These are phyloP conservation scores for Dendrocalamus sinicus DNA, from an alignment of 176 grass and related monocot species.

Conservation along the genomic window DNA sequence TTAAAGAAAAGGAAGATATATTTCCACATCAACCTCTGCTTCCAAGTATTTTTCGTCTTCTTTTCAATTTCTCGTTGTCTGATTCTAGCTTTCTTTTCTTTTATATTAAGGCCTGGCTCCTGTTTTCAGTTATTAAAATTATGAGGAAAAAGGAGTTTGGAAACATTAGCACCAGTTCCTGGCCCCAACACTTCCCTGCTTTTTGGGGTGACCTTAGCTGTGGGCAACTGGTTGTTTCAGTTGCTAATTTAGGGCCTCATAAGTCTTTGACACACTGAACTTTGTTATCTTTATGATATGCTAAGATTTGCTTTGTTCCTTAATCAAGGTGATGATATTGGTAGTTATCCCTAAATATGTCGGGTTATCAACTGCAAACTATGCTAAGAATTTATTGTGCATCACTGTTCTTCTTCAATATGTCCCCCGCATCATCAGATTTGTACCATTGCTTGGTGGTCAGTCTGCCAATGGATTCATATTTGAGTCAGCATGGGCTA, in stretches of 20 bases:
- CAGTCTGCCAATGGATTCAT: constrained; percentile 92
- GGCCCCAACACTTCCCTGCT: not conserved
- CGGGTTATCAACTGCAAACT: constrained; percentile 80
- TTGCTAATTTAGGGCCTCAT: not conserved
- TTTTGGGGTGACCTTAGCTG: not conserved
- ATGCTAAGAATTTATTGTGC: constrained; percentile 92
- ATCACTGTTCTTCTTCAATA: constrained; percentile 93
- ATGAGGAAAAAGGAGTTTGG: not conserved
- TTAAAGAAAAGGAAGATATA: not conserved
- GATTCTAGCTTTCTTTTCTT: not conserved
- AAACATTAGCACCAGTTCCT: not conserved
- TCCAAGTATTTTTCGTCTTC: not conserved
- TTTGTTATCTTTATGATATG: not conserved
- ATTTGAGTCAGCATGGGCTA: constrained; percentile 96
- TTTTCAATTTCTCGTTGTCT: not conserved
- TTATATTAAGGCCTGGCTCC: not conserved
- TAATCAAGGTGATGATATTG: constrained; percentile 92
- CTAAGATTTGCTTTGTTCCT: constrained; percentile 41
- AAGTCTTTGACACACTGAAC: not conserved
- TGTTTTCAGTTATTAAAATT: not conserved
- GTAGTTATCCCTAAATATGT: constrained; percentile 81
- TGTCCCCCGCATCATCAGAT: constrained; percentile 86
- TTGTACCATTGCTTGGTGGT: constrained; percentile 85
- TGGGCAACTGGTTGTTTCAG: not conserved
- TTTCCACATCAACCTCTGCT: not conserved